A percentile compares a stretch with the other conserved stretches of the same genome.
phyloP scores from a whole-genome alignment of 164 flowering plant genomes.

The Platanus orientalis region DNA sequence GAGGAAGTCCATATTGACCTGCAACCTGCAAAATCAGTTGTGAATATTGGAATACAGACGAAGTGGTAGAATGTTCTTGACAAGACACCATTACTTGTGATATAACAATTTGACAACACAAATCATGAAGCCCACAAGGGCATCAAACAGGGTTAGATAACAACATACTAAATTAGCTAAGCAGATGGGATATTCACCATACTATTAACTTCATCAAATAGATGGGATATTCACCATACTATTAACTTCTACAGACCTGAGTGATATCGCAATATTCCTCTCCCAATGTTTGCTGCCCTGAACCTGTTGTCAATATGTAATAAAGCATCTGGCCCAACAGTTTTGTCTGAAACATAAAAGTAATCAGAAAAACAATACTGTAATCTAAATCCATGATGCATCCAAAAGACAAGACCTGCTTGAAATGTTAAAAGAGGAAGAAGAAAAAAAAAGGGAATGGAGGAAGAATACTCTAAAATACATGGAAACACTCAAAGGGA shows the following conservation, averaged over 20 bases:
- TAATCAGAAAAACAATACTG: background rate
- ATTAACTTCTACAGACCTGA: conserved; percentile 45
- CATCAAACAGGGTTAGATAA: background rate
- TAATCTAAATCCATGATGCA: background rate
- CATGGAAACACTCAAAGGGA: background rate
- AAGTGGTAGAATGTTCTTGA: background rate
- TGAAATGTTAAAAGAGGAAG: background rate
- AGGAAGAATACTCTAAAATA: background rate
- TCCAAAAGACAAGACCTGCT: background rate
- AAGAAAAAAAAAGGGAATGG: background rate
- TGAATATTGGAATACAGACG: background rate
- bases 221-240: too few species aligned
- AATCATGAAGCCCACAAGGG: background rate
- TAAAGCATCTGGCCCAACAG: conserved; percentile 95
- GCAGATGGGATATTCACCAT: too few species aligned
- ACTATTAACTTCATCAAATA: too few species aligned
- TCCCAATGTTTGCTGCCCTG: conserved; percentile 97
- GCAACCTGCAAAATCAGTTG: conserved; percentile 52
- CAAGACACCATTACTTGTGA: background rate
- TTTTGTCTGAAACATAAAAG: conserved; percentile 56
- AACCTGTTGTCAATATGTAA: conserved; percentile 83
- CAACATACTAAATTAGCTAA: background rate
- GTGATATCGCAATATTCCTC: conserved; percentile 97
- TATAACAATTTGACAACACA: background rate
- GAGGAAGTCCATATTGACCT: conserved; percentile 76